phyloP scores from a whole-genome alignment of 495 filamentous ascomycete genomes.

The Podospora didyma region DNA sequence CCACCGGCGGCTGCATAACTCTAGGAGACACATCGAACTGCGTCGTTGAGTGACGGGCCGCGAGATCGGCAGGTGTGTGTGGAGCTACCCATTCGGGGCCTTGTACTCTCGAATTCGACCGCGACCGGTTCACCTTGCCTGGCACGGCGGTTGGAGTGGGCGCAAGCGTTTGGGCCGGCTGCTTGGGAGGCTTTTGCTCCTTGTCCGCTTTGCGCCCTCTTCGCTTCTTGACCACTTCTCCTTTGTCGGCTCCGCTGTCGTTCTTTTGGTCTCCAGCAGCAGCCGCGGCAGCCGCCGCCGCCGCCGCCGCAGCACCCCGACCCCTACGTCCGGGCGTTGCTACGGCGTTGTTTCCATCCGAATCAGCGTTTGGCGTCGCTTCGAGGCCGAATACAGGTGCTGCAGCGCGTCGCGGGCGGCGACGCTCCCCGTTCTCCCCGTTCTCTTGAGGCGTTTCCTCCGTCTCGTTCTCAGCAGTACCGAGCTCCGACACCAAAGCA shows the following conservation, averaged over 20 bases:
- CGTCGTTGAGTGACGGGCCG: conserved; percentile 15
- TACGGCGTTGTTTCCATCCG: conserved; percentile 50
- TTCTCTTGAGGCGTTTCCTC: conserved; percentile 46
- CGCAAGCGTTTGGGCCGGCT: conserved; percentile 36
- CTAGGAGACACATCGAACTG: conserved; percentile 34
- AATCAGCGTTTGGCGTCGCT: conserved; percentile 43
- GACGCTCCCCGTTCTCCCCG: conserved; percentile 47
- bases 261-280: conserved; percentile 33
- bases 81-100: conserved; percentile 34
- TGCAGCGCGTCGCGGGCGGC: conserved; percentile 50
- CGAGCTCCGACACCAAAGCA: conserved; percentile 70
- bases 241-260: conserved; percentile 54
- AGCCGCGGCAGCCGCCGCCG: conserved; percentile 22
- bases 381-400: conserved; percentile 50
- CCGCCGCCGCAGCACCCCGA: no score
- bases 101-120: conserved; percentile 42
- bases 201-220: conserved; percentile 45
- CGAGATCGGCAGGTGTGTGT: conserved; percentile 30
- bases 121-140: conserved; percentile 37
- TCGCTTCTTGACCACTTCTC: conserved; percentile 43
- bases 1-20: conserved; percentile 37
- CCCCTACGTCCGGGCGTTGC: conserved; percentile 50
- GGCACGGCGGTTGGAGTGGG: conserved; percentile 32
- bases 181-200: conserved; percentile 26
- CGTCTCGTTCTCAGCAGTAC: conserved; percentile 51